Base-by-base conservation (phyloP, 495 filamentous ascomycete species). In the Aspergillus affinis region DNA sequence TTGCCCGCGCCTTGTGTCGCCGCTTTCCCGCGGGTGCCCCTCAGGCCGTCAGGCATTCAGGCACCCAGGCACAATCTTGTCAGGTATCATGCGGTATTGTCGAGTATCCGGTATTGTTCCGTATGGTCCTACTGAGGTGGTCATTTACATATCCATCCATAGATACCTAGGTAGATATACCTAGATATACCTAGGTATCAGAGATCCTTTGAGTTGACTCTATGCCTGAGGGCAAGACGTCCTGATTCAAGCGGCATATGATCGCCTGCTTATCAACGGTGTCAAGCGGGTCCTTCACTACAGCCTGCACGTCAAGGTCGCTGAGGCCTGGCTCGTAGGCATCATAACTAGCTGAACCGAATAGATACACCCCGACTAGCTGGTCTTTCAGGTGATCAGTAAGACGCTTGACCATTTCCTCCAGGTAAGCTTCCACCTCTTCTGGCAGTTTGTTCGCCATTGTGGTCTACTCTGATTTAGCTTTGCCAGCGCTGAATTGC, bases 341-440 rank as follows among this genome's bases (percentile, higher is more conserved):
- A 29, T 26, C 36, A 57, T 54, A 54, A 54, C 51, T 54, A 13
- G 51, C 51, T 18, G 51, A 54, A 54, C 51, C 51, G 30, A 54
- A 32, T 54, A 54, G 51, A 54, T 54, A 54, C 27, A 54, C 51
- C 51, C 51, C 51, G 51, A 54, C 51, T 13, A 54, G 51, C 27
- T 36, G 51, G 51, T 54, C 51, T 54, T 15, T 54, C 51, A 54
- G 51, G 51, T 54, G 30, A 27, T 29, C 51, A 3, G 51, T 54
- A 26, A 54, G 51, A 17, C 51, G 51, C 51, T 54, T 54, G 51
- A 54, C 27, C 20, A 54, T 15, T 36, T 54, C 51, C 51, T 27
- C 51, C 19, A 54, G 27, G 51, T 54, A 54, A 6, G 51, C 51
- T 54, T 54, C 51, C 21, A 54, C 51, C 20, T 54, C 51, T 5